These are phyloP conservation scores for Penicillium sp. DNA, from an alignment of 2,329 filamentous ascomycete species.

Conservation along the genomic window DNA sequence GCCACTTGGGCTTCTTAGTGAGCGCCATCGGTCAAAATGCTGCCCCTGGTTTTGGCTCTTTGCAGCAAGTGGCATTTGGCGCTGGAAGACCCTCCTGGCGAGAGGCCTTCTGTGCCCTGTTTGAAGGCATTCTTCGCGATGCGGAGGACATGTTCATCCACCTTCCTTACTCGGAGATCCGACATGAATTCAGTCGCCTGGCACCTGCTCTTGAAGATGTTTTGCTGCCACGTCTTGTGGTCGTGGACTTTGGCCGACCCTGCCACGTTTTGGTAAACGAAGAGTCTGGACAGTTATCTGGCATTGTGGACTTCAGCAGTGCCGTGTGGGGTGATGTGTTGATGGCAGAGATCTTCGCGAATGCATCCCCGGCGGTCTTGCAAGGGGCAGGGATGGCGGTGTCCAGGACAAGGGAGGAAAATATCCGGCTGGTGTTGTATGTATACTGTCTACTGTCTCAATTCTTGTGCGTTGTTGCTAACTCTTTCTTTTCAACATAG, in stretches of 20 bases:
- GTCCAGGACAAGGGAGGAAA: conserved; percentile 25
- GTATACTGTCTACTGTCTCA: conserved; percentile 10
- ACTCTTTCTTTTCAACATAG: conserved; percentile 21
- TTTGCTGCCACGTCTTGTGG: conserved; percentile 52
- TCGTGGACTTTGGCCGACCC: conserved; percentile 50
- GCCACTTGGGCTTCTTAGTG: conserved; percentile 39
- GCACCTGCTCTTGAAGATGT: conserved; percentile 51
- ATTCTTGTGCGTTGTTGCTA: too few relatives aligned
- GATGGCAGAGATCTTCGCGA: conserved; percentile 53
- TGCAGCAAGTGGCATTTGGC: conserved; percentile 49
- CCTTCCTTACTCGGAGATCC: conserved; percentile 56
- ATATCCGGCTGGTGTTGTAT: conserved; percentile 38
- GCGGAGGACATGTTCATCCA: conserved; percentile 60
- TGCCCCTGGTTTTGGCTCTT: conserved; percentile 53
- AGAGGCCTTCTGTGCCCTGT: conserved; percentile 52
- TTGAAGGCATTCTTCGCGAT: conserved; percentile 57
- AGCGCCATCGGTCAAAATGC: conserved; percentile 47
- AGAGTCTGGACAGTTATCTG: conserved; percentile 49
- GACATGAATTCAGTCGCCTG: conserved; percentile 50
- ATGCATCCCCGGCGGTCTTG: conserved; percentile 36
- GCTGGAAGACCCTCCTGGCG: conserved; percentile 53
- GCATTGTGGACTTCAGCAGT: conserved; percentile 54
- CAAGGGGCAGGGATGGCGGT: conserved; percentile 37
- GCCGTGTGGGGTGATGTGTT: conserved; percentile 58
- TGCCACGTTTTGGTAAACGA: conserved; percentile 55